phyloP scores from a whole-genome alignment of 2,329 filamentous ascomycete species.

The Biscogniauxia marginata region DNA sequence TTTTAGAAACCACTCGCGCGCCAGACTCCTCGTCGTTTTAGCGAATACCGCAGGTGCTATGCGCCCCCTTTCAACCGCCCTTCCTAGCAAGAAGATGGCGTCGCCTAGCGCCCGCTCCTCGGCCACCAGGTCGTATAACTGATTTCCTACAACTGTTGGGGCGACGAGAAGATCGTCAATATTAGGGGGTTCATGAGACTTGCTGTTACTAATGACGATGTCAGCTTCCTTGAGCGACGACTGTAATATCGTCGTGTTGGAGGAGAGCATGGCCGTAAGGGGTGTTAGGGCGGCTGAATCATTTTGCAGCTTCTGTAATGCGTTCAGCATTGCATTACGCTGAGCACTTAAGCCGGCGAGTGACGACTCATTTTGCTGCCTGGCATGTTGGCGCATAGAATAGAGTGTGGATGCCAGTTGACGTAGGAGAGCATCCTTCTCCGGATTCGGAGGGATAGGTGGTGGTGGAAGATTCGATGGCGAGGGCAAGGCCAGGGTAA shows the following conservation, averaged over 20 bases:
- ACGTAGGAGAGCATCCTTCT: constrained; percentile 83
- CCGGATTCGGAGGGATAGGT: constrained; percentile 90
- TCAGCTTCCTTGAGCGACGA: constrained; percentile 78
- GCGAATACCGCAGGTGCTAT: constrained; percentile 73
- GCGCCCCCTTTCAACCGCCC: constrained; percentile 71
- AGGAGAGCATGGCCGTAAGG: constrained; percentile 67
- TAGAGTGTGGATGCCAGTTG: constrained; percentile 72
- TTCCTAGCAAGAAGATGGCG: constrained; percentile 77
- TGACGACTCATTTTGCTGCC: constrained; percentile 70
- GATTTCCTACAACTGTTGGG: constrained; percentile 87
- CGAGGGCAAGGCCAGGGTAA: constrained; percentile 50
- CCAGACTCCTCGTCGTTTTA: constrained; percentile 71
- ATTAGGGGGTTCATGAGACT: constrained; percentile 65
- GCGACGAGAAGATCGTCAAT: constrained; percentile 93
- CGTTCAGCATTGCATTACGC: constrained; percentile 69
- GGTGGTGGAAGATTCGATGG: constrained; percentile 62
- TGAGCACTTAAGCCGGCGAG: constrained; percentile 77
- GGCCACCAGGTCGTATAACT: constrained; percentile 84
- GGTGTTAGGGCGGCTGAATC: constrained; percentile 72
- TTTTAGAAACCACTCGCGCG: constrained; percentile 79
- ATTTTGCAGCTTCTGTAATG: constrained; percentile 66
- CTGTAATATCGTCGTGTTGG: constrained; percentile 77
- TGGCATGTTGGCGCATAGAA: constrained; percentile 65
- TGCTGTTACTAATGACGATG: constrained; percentile 70
- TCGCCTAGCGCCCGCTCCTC: constrained; percentile 87